These are phyloP conservation scores for Ophiocytium majus DNA, from an alignment of 352 stramenopile genomes.

Conservation along the genomic window DNA sequence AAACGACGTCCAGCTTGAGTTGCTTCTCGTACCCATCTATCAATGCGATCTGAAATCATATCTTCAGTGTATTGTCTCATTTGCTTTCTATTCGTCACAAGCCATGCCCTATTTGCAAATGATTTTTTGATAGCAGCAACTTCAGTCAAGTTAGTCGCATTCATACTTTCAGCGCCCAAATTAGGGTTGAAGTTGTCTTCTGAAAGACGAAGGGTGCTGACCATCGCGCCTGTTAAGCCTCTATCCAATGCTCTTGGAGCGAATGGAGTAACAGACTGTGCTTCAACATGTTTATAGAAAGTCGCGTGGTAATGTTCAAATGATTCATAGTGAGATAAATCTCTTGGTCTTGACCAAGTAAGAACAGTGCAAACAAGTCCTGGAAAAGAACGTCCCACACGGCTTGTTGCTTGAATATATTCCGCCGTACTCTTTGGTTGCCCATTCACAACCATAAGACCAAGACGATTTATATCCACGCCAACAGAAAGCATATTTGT, in stretches of 20 bases:
- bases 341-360: not conserved
- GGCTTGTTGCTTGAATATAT: not conserved
- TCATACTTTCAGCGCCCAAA: no score
- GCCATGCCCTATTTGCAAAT: no score
- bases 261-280: not conserved
- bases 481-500: constrained; percentile 1
- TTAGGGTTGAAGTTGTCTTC: no score
- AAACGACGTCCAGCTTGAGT: no score
- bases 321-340: not conserved
- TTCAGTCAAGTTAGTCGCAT: no score
- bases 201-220: not conserved
- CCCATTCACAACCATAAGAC: not conserved
- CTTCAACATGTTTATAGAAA: not conserved
- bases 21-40: no score
- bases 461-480: not conserved
- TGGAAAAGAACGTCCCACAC: not conserved
- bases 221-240: not conserved
- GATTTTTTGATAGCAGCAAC: no score
- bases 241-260: not conserved
- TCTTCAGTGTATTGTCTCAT: no score
- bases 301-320: not conserved
- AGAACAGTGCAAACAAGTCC: not conserved
- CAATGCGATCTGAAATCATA: no score
- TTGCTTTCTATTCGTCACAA: no score
- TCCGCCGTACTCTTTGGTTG: not conserved